Conservation (phyloP, 2,329 filamentous ascomycete genomes). For the Didymella glomerata region DNA sequence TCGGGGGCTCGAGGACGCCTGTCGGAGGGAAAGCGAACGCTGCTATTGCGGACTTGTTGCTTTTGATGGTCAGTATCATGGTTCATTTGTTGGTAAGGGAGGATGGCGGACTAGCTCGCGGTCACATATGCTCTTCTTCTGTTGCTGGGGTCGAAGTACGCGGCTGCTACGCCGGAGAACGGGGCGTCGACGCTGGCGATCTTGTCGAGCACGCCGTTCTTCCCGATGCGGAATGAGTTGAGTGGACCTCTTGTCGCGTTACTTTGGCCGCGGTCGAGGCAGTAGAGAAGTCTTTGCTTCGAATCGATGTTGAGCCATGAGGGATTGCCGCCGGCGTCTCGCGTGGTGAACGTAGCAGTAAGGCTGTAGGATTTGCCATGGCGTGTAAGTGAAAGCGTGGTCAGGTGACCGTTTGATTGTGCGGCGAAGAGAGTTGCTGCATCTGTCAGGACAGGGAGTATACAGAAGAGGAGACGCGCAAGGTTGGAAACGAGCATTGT, state of each 20-base stretch:
- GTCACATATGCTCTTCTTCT: slow-evolving; percentile 22
- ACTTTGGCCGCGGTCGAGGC: slow-evolving; percentile 26
- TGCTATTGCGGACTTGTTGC: slow-evolving; percentile 23
- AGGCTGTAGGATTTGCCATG: slow-evolving; percentile 13
- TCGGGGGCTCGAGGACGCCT: slow-evolving; percentile 12
- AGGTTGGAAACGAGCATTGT: slow-evolving; percentile 1
- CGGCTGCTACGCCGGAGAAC: slow-evolving; percentile 25
- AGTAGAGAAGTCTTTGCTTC: slow-evolving; percentile 23
- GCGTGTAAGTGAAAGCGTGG: slow-evolving; percentile 17
- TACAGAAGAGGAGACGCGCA: background rate
- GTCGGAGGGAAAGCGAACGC: slow-evolving; percentile 16
- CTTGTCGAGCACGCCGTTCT: slow-evolving; percentile 10
- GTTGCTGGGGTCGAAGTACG: slow-evolving; percentile 7
- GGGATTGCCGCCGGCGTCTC: slow-evolving; percentile 22
- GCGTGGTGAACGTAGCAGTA: slow-evolving; percentile 18
- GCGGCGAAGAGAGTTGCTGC: slow-evolving; percentile 24
- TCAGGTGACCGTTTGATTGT: slow-evolving; percentile 26
- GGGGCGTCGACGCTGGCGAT: slow-evolving; percentile 24
- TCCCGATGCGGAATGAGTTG: slow-evolving; percentile 21
- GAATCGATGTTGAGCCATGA: slow-evolving; percentile 24
- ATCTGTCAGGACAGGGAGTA: slow-evolving; percentile 9
- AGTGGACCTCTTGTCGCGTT: slow-evolving; percentile 21
- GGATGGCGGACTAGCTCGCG: slow-evolving; percentile 19
- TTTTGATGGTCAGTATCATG: background rate
- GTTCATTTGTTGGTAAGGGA: background rate